Percentiles rank a stretch among this genome's conserved stretches.
These are phyloP conservation scores for Ogataea zsoltii DNA, from an alignment of 805 yeast genomes.

Conservation along the genomic window DNA sequence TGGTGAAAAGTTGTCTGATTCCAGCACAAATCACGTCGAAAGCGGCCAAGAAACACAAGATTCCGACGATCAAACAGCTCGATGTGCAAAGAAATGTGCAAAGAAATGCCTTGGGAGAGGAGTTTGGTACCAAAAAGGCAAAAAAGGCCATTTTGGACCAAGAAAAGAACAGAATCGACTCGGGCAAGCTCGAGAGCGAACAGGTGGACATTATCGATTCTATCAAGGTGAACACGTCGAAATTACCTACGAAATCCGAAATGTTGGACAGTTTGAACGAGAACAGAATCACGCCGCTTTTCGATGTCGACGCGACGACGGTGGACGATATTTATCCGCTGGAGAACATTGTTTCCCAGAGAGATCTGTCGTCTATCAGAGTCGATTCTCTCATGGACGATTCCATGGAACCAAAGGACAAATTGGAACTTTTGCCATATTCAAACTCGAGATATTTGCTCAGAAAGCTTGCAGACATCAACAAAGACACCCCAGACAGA, in stretches of 20 bases:
- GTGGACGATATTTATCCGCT: constrained; percentile 84
- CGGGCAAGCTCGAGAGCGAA: constrained; percentile 66
- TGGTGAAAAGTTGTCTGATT: constrained; percentile 63
- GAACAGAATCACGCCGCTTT: constrained; percentile 83
- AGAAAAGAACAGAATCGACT: constrained; percentile 83
- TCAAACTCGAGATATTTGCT: constrained; percentile 54
- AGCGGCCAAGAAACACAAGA: constrained; percentile 53
- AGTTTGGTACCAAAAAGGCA: constrained; percentile 96
- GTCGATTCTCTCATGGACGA: constrained; percentile 63
- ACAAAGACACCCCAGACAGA: constrained; percentile 38
- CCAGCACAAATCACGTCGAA: constrained; percentile 63
- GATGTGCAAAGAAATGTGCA: constrained; percentile 54
- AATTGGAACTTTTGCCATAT: constrained; percentile 63
- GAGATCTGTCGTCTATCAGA: constrained; percentile 63
- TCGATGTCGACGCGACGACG: constrained; percentile 73
- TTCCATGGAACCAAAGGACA: constrained; percentile 42
- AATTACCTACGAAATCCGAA: constrained; percentile 70
- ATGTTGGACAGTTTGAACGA: constrained; percentile 55
- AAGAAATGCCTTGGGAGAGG: constrained; percentile 88
- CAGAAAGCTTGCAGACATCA: constrained; percentile 42
- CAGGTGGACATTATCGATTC: constrained; percentile 82
- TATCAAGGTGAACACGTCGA: constrained; percentile 67
- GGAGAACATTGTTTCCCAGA: constrained; percentile 64
- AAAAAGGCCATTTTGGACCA: constrained; percentile 82
- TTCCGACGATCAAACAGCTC: constrained; percentile 62